Base-by-base conservation (phyloP, 169 alveolate genomes). In the Plasmodium fragile region DNA sequence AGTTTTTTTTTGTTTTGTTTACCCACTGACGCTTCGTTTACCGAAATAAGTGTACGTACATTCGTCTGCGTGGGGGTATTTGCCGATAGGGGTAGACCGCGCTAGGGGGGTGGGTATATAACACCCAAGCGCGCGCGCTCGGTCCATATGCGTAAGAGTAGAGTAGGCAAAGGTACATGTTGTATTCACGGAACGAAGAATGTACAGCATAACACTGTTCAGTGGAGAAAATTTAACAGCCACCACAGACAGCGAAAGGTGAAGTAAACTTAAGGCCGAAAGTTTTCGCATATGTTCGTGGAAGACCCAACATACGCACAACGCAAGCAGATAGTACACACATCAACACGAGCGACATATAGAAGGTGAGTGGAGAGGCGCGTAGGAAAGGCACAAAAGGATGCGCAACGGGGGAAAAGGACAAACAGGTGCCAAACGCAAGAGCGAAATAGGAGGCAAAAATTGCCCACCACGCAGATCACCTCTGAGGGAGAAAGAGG, bases 1-100 rank as follows among this genome's bases (percentile, higher is more conserved):
- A n/a, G n/a, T n/a, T n/a, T n/a, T n/a, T n/a, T 25, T 79, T 49
- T n/a, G 18, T 79, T 45, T 45, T 45, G 43, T 79, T 79, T 1
- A 78, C 30, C 55, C 25, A 71, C 84, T 79, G 84, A 79, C 84
- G 55, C n/a, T 39, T 18, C 34, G n/a, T 79, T 18, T 39, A 8
- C 75, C 3, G 36, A 65, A 65, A 65, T 8, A 65, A 22, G 75
- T 65, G 75, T 65, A 65, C 36, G 39, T 65, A 65, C 75, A 65
- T 25, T 16, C 30, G 13, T 1, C 36, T 65, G 10, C 36, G 41
- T 65, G 59, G 22, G 52, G 55, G 7, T 45, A 45, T 18, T 45
- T 45, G 18, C 18, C 55, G 1, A 3, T 45, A 45, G 55, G 55
- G 55, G 55, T 45, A 45, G 55, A 11, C 55, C 55, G 55, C 55